Evolutionary conservation across 2,329 filamentous ascomycete genomes (phyloP), one percentile per base, ranked within the genome.

Genomic region (Arthroderma sp.): DNA sequence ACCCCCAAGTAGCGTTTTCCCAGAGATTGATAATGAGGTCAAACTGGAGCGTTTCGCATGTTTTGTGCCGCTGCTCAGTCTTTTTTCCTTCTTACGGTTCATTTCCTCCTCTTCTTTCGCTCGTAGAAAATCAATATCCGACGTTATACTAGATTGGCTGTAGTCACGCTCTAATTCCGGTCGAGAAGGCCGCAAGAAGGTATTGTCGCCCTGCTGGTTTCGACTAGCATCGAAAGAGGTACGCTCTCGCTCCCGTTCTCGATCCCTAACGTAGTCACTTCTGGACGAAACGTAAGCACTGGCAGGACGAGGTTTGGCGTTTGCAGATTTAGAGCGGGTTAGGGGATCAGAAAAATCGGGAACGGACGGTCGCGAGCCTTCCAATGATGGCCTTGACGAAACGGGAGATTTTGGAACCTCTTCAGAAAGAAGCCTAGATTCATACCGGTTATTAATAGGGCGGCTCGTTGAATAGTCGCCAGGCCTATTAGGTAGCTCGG

Each of bases 271-370:
- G 56, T 85, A 86, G 47, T 94, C 87, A 43, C 91, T 71, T 56
- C 83, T 87, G 0, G 83, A 83, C 53, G 87, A 83, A 3, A 94
- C 74, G 59, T 88, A 85, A 31, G 85, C 84, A 60, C 88, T 95
- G 1, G 78, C 72, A 57, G 89, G 89, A 38, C 89, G 75, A 44
- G 78, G 73, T 49, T 81, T 78, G 53, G 73, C 62, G 52, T 77
- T 77, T n/a, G 78, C 74, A 27, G 81, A 81, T 55, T 74, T 79
- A 1, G 78, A 75, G 29, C 77, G 67, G 33, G 65, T 67, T 6
- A 80, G 61, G 0, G 72, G 65, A 33, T 81, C 77, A 6, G 77
- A 66, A 5, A 76, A 57, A 40, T 88, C 83, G 46, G 74, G 55
- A 33, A 72, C 73, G 1, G 72, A 70, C 6, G 84, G 81, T n/a